Percentiles rank a stretch among this genome's conserved stretches.
Conservation (phyloP, 306 rosid genomes). For the Medicago truncatula region DNA sequence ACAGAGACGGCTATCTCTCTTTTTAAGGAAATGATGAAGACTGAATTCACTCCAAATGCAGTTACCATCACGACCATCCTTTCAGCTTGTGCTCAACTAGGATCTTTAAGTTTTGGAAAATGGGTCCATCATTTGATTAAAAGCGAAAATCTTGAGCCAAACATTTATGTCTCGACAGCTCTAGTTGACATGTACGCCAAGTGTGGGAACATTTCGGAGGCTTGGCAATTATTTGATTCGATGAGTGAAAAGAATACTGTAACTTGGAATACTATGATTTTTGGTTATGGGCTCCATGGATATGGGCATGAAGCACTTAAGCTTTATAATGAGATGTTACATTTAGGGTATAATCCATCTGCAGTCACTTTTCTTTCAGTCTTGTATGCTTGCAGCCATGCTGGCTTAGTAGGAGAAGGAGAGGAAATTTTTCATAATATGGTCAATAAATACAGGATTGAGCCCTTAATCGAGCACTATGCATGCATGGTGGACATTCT, state of each 20-base stretch:
- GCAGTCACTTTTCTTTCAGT: constrained; percentile 80
- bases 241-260: constrained; percentile 78
- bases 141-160: constrained; percentile 71
- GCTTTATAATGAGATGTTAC: constrained; percentile 77
- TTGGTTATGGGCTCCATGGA: constrained; percentile 96
- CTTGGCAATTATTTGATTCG: constrained; percentile 71
- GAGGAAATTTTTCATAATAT: constrained; percentile 70
- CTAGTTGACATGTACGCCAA: constrained; percentile 92
- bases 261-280: constrained; percentile 96
- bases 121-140: constrained; percentile 82
- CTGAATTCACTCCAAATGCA: constrained; percentile 73
- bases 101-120: constrained; percentile 81
- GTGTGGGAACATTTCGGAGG: constrained; percentile 84
- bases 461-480: constrained; percentile 81
- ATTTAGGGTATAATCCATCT: constrained; percentile 61
- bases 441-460: constrained; percentile 68
- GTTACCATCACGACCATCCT: constrained; percentile 80
- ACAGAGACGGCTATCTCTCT: constrained; percentile 81
- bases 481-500: constrained; percentile 98
- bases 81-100: constrained; percentile 97
- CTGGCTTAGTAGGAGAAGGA: constrained; percentile 89
- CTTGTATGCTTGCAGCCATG: constrained; percentile 95
- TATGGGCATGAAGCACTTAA: constrained; percentile 77
- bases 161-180: constrained; percentile 81
- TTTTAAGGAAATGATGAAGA: constrained; percentile 82